Conservation (phyloP, 768 basidiomycete genomes). For the Kwoniella newhampshirensis region DNA sequence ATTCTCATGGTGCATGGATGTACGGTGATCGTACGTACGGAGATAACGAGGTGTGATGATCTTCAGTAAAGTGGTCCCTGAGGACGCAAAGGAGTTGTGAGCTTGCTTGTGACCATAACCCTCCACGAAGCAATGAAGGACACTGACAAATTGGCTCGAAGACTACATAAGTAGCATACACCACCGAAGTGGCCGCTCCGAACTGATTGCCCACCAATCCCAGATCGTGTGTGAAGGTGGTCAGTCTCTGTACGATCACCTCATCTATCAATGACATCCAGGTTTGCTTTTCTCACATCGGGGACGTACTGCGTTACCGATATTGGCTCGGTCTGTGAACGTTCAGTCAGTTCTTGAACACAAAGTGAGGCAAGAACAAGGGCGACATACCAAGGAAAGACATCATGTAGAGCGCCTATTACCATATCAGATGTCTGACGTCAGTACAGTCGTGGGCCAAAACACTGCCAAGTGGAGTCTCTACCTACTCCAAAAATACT, state of each 20-base stretch:
- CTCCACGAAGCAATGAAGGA: too few relatives aligned
- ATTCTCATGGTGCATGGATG: too few relatives aligned
- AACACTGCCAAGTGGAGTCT: neutral
- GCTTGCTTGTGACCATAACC: too few relatives aligned
- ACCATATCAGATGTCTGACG: too few relatives aligned
- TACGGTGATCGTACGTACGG: too few relatives aligned
- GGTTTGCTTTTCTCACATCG: too few relatives aligned
- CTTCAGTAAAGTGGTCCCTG: too few relatives aligned
- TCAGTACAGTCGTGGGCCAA: neutral
- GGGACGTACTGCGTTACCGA: slow-evolving; percentile 7
- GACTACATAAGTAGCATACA: slow-evolving; percentile 58
- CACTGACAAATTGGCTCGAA: slow-evolving; percentile 9
- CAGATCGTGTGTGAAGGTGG: slow-evolving; percentile 7
- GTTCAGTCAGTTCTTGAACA: too few relatives aligned
- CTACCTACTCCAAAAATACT: slow-evolving; percentile 6
- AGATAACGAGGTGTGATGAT: too few relatives aligned
- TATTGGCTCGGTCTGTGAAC: slow-evolving; percentile 10
- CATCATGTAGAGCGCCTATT: slow-evolving; percentile 10
- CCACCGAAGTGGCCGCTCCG: slow-evolving; percentile 61
- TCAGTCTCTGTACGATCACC: neutral
- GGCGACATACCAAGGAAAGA: slow-evolving; percentile 10
- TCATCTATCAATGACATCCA: neutral
- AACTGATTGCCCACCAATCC: slow-evolving; percentile 16
- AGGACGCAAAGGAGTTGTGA: too few relatives aligned
- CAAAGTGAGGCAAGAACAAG: too few relatives aligned